Evolutionary conservation across 2,329 filamentous ascomycete genomes (phyloP), one percentile per base, ranked within the genome.

Genomic region (Drechmeria coniospora): DNA sequence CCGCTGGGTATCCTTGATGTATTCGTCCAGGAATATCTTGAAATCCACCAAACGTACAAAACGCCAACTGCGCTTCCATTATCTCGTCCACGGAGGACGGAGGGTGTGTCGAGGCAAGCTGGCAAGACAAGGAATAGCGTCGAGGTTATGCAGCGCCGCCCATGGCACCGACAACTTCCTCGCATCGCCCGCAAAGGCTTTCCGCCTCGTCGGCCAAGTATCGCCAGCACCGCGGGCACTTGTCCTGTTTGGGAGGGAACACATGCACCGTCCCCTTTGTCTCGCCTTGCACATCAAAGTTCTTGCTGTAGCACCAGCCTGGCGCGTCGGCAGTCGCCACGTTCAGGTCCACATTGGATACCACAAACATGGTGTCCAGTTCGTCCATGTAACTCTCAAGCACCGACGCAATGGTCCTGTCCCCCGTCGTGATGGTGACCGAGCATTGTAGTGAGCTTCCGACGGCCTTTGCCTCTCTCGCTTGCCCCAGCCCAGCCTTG

Each of bases 161-260:
- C n/a, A n/a, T n/a, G n/a, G 32, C 33, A 21, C 36, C 31, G 21
- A 87, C 65, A 20, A 77, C 69, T 9, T 70, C 65, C 17, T 75
- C 71, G 49, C 87, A 95, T 45, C 83, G 62, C 26, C 51, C 54
- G 51, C 87, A 95, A 12, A 92, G 55, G 21, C 57, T 50, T 12
- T 79, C 71, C 39, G 76, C 64, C 26, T 54, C 53, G n/a, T 66
- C 59, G n/a, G 79, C 74, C 15, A 79, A 64, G 50, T 82, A 92
- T 35, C 79, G 71, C 90, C 90, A 98, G 55, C 90, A 98, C 27
- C 90, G 65, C 1, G 70, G 64, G 49, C 90, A 98, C 51, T 95
- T 98, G 25, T 63, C 54, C 9, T 61, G 43, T 39, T 41, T 48
- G 1, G 68, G 68, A 32, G 68, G 62, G 27, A 63, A 38, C 14